Base-by-base conservation (phyloP, 192 early-diverging fungal genomes). In the Umbelopsis sp. region DNA sequence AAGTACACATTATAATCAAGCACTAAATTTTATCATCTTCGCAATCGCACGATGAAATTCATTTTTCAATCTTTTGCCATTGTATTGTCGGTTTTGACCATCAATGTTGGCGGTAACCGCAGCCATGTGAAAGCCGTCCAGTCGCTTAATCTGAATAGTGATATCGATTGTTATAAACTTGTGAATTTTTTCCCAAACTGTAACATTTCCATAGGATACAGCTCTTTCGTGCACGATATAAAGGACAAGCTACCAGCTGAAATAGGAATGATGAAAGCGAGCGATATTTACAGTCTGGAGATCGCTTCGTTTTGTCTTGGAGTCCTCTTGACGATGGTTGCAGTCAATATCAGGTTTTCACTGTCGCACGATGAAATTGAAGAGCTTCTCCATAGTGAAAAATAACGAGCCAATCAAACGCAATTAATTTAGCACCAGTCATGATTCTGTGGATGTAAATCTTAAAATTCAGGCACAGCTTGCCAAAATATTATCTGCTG, bases 321-420 rank as follows among this genome's bases (percentile, higher is more conserved):
- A 5, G 31, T 62, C 8, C 26, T 32, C 20, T 16, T 62, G 26
- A 62, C 56, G 16, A 34, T 62, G 56, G 16, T 62, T 4, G 56
- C 56, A 34, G 26, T 62, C 17, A 62, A 31, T 26, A 34, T 32
- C 26, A 31, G 26, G 16, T 62, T 34, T 32, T 62, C 56, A 29
- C n/a, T 62, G 20, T 17, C 56, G 16, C 31, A 62, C 11, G 56
- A 34, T 29, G 56, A 62, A 62, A 62, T 62, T 34, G 56, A 62
- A 34, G 31, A 1, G 4, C 31, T 62, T 11, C 4, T 14, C 26
- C 26, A 62, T 31, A 6, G n/a, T n/a, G n/a, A 49, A 49, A 49
- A 49, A 5, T n/a, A 1, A 2, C 47, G 10, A 16, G 20, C 20
- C n/a, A 49, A 49, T 21, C 47, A 16, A 4, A 49, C 16, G 17